Evolutionary conservation across 345 rosid species (phyloP).

Genomic region (Brassica nigra): DNA sequence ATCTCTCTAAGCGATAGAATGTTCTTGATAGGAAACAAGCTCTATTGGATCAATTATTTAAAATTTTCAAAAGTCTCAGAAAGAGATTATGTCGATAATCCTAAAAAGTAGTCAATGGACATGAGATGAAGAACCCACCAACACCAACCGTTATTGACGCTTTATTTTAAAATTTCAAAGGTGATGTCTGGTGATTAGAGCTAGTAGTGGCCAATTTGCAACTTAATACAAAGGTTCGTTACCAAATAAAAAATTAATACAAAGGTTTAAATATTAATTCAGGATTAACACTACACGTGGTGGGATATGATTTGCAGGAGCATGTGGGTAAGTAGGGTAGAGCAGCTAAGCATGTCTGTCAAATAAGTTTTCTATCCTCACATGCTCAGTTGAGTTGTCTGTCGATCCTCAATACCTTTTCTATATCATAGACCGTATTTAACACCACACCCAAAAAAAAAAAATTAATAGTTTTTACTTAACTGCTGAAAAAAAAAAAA

Average conservation of each 20-base stretch:
- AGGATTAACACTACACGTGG: conserved; percentile 9
- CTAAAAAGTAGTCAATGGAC: conserved; percentile 34
- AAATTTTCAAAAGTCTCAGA: neutral
- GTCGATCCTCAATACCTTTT: neutral
- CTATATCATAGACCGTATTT: neutral
- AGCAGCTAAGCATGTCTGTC: conserved; percentile 42
- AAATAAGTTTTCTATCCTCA: neutral
- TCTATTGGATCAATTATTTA: neutral
- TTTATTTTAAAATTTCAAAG: conserved; percentile 35
- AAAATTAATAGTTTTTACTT: neutral
- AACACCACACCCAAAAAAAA: neutral
- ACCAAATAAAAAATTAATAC: neutral
- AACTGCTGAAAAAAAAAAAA: neutral
- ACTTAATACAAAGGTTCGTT: neutral
- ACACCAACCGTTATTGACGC: conserved; percentile 27
- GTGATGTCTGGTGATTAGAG: conserved; percentile 21
- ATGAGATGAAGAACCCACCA: conserved; percentile 32
- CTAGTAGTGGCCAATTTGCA: conserved; percentile 35
- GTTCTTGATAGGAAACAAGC: neutral
- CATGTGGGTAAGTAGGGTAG: conserved; percentile 27
- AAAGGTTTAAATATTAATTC: conserved; percentile 5
- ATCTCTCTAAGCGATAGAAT: too few species aligned
- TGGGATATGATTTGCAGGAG: conserved; percentile 19
- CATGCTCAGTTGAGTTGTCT: conserved; percentile 17
- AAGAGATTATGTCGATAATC: conserved; percentile 14